Evolutionary conservation across 208 protist species (phyloP).

Genomic region (Naegleria lovaniensis): DNA sequence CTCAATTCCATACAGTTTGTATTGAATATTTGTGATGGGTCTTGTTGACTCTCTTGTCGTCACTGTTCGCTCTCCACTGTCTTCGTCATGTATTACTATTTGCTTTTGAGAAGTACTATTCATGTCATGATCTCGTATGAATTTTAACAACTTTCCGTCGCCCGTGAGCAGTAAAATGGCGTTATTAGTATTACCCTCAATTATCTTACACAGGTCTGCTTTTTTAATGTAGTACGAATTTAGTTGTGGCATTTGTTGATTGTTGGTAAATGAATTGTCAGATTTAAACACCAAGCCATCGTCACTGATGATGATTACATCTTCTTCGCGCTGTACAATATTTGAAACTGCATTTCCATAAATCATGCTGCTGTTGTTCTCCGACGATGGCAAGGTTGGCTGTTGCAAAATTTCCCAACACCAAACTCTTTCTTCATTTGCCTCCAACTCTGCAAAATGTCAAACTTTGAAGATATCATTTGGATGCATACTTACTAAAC

Average conservation of each 20-base stretch:
- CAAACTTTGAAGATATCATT: no score
- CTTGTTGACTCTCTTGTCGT: not conserved
- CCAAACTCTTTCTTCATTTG: not conserved
- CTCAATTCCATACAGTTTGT: not conserved
- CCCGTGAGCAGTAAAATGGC: not conserved
- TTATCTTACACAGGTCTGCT: not conserved
- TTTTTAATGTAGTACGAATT: conserved; percentile 15
- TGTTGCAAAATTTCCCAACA: not conserved
- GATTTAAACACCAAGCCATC: not conserved
- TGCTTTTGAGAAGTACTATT: not conserved
- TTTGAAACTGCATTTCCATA: not conserved
- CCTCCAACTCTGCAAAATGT: not conserved
- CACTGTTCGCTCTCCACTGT: not conserved
- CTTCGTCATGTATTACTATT: not conserved
- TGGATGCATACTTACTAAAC: not conserved
- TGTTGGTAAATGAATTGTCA: not conserved
- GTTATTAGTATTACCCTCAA: not conserved
- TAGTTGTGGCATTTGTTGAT: not conserved
- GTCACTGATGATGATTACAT: not conserved
- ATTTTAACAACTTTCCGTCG: not conserved
- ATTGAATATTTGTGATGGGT: not conserved
- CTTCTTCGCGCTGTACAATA: not conserved
- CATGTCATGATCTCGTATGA: no score
- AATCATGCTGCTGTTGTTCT: not conserved
- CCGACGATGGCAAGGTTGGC: no score